Base-by-base conservation (phyloP, 2,329 filamentous ascomycete genomes). In the Corinectria fuckeliana region DNA sequence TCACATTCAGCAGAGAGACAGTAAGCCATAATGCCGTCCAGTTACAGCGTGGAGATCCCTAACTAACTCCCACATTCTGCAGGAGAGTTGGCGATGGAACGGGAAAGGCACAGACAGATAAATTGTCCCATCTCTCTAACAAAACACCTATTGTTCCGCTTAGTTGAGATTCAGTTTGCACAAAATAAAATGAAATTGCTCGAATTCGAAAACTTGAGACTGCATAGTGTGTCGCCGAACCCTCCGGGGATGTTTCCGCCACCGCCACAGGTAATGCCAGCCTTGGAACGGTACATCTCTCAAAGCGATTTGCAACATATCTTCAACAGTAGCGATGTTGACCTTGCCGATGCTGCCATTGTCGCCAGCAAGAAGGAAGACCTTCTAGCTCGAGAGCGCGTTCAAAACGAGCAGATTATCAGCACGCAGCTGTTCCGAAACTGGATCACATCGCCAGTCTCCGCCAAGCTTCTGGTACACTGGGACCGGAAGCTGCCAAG, bases 391-490 rank as follows among this genome's bases (percentile, higher is more conserved):
- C 28, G 21, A 14, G 26, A 55, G 10, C 18, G 41, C 3, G 28
- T 18, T 11, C 51, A 14, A 21, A n/a, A 21, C 21, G 51, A 55
- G 18, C 51, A 55, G 23, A 55, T 55, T n/a, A 20, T 25, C 13
- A 34, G 11, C 18, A 18, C 38, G 4, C 3, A 45, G 39, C 20
- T 45, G 11, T 53, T 53, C 18, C 39, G 25, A 14, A 16, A 20
- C 2, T 53, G 50, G 50, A 44, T 53, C 10, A 20, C 30, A 6
- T 45, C 50, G 2, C 20, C 50, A 4, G 11, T 5, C 6, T 53
- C 50, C n/a, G 39, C 39, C 25, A 53, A 53, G 39, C 50, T 53
- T 14, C 39, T 53, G 6, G 23, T 53, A 7, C 50, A 53, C 8
- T 53, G 50, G 50, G 39, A 53, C 16, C 18, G 18, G 4, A 16